phyloP scores from a whole-genome alignment of 2,329 filamentous ascomycete genomes.

The Meredithiella fracta region DNA sequence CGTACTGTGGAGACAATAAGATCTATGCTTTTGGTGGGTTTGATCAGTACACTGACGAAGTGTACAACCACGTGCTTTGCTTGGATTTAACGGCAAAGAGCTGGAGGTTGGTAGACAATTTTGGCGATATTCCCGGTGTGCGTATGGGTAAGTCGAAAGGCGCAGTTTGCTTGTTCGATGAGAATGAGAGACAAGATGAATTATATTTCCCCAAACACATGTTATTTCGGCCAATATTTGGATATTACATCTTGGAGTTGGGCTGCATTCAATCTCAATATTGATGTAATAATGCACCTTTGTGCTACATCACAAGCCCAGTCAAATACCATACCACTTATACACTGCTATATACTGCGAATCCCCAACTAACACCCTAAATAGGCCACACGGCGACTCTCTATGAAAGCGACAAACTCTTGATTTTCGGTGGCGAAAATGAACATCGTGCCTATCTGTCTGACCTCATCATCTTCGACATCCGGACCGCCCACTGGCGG shows the following conservation, averaged over 20 bases:
- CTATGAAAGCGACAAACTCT: constrained; percentile 84
- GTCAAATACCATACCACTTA: too few relatives aligned
- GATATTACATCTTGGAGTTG: not conserved
- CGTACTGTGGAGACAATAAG: constrained; percentile 93
- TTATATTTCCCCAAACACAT: too few relatives aligned
- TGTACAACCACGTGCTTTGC: constrained; percentile 92
- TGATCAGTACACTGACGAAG: constrained; percentile 96
- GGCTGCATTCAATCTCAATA: too few relatives aligned
- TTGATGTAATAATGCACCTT: too few relatives aligned
- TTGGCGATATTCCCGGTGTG: constrained; percentile 91
- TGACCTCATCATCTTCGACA: constrained; percentile 88
- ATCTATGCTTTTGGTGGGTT: constrained; percentile 98
- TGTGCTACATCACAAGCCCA: too few relatives aligned
- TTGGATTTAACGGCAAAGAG: constrained; percentile 75
- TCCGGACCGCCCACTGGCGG: constrained; percentile 88
- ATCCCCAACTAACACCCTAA: constrained; percentile 8
- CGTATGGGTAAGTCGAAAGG: constrained; percentile 58
- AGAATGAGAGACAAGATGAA: not conserved
- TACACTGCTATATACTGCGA: not conserved
- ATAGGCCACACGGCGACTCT: constrained; percentile 84
- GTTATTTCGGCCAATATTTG: too few relatives aligned
- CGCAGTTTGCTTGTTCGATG: not conserved
- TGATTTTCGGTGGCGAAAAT: constrained; percentile 96
- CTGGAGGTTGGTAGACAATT: constrained; percentile 95
- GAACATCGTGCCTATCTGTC: constrained; percentile 91